Base-by-base conservation (phyloP, 163 green algal genomes). In the Volvox carteri region DNA sequence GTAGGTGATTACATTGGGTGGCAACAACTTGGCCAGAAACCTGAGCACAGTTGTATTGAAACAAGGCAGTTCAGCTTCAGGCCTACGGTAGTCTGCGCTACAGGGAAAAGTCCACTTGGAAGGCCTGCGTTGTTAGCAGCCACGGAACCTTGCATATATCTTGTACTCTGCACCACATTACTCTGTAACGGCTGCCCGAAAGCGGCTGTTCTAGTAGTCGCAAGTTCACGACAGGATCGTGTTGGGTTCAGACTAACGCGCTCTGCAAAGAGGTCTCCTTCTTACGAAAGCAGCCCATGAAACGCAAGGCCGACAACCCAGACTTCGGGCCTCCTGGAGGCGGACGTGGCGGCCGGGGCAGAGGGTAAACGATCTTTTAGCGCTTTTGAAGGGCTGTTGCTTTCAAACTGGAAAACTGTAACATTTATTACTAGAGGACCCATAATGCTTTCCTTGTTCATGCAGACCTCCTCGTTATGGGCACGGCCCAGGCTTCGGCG, bases 251-350 rank as follows among this genome's bases (percentile, higher is more conserved):
- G n/a, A 7, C 19, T 16, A 72, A 39, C 60, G 60, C 19, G 60
- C n/a, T 72, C 4, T 14, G 19, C 60, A 39, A 19, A 65, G 54
- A 11, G 5, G 6, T 23, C 54, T 65, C 54, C 28, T 65, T 23
- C 54, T 65, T 25, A 33, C 65, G 23, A 30, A 42, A 33, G 12
- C 65, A 30, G 30, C 25, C 25, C 46, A 87, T 87, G 81, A 87
- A 87, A n/a, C 81, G 81, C 11, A 87, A 79, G 14, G 81, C 81
- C 23, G 81, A 87, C 39, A 54, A 73, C 52, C 52, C 77, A 73
- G 81, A 87, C 8, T 79, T 72, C 56, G 81, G 81, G 3, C 65
- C 65, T 11, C 65, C 65, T 19, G 33, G 46, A 50, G 60, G 58
- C 1, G 78, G 78, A 42, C 35, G 77, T 41, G 77, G 75, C 48